phyloP scores from a whole-genome alignment of 495 filamentous ascomycete genomes.

The Penicilliopsis zonata region DNA sequence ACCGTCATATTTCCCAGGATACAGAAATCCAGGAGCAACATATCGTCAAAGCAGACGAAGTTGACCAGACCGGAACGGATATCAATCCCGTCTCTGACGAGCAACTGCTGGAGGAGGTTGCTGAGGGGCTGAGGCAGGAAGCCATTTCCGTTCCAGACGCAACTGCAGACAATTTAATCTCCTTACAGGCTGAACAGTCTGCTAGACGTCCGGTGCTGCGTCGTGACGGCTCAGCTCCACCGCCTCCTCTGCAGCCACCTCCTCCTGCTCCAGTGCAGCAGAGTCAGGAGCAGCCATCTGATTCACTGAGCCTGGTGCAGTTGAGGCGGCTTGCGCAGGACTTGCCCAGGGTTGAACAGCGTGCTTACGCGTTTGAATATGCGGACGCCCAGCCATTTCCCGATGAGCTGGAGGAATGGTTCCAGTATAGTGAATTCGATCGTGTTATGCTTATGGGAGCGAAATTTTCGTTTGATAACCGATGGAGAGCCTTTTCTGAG shows the following conservation, averaged over 20 bases:
- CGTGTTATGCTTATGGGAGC: constrained; percentile 52
- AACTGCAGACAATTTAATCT: constrained; percentile 1
- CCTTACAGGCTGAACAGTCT: constrained; percentile 8
- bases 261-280: constrained; percentile 40
- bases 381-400: constrained; percentile 66
- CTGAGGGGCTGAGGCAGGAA: constrained; percentile 35
- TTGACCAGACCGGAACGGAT: constrained; percentile 42
- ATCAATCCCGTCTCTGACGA: constrained; percentile 38
- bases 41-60: constrained; percentile 42
- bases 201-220: constrained; percentile 39
- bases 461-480: constrained; percentile 57
- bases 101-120: constrained; percentile 36
- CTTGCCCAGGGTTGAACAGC: constrained; percentile 63
- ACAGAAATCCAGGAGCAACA: constrained; percentile 21
- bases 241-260: constrained; percentile 46
- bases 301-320: constrained; percentile 76
- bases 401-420: constrained; percentile 95
- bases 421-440: constrained; percentile 75
- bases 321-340: constrained; percentile 69
- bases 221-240: constrained; percentile 44
- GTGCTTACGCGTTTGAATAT: constrained; percentile 91
- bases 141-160: constrained; percentile 14
- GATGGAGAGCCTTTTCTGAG: constrained; percentile 41
- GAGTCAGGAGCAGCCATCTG: constrained; percentile 37
- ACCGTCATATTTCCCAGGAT: constrained; percentile 10